A percentile compares a stretch with the other conserved stretches of the same genome.
Evolutionary conservation across 2,329 filamentous ascomycete species (phyloP).

Genomic region (Orbilia quercus): DNA sequence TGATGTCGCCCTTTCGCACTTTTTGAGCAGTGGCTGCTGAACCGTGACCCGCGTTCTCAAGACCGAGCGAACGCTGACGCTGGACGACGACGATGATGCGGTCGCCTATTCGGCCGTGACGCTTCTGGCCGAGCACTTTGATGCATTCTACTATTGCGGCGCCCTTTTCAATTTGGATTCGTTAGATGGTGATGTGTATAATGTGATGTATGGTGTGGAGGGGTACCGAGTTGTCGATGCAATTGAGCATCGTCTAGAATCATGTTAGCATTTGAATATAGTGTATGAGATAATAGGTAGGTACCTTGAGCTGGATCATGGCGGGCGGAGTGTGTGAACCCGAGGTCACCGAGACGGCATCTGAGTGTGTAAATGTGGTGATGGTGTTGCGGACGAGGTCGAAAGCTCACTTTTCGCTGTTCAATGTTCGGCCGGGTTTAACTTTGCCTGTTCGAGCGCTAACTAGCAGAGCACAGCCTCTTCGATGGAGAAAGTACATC

Average conservation of each 20-base stretch:
- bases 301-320: conserved; percentile 93
- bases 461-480: conserved; percentile 30
- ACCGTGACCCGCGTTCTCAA: conserved; percentile 66
- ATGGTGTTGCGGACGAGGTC: conserved; percentile 18
- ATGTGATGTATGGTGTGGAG: conserved; percentile 4
- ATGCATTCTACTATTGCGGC: conserved; percentile 97
- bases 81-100: conserved; percentile 97
- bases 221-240: conserved; percentile 94
- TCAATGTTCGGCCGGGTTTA: conserved; percentile 18
- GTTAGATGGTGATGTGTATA: conserved; percentile 4
- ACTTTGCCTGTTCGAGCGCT: conserved; percentile 26
- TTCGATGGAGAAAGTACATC: conserved; percentile 1
- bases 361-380: conserved; percentile 1
- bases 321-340: conserved; percentile 64
- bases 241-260: conserved; percentile 89
- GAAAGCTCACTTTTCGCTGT: conserved; percentile 19
- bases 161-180: conserved; percentile 62
- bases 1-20: conserved; percentile 94
- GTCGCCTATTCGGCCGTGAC: conserved; percentile 92
- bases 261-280: conserved; percentile 37
- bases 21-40: conserved; percentile 83
- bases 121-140: conserved; percentile 90
- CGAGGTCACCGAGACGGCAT: conserved; percentile 42
- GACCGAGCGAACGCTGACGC: conserved; percentile 84
- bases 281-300: background rate